Evolutionary conservation across 2,329 filamentous ascomycete genomes (phyloP), one percentile per base, ranked within the genome.

Genomic region (Colletotrichum liaoningense): DNA sequence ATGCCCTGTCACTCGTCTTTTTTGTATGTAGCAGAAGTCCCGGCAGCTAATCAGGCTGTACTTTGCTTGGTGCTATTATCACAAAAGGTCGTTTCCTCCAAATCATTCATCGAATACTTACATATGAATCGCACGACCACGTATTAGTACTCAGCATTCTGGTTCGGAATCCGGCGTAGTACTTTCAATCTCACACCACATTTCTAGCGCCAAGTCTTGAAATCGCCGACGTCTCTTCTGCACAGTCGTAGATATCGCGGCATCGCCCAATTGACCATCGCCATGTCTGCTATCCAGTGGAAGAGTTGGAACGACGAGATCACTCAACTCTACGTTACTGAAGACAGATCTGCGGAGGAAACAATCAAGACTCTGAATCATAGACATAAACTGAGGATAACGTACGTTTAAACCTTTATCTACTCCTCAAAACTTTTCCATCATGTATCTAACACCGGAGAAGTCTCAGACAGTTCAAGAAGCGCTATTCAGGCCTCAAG

Each of bases 361-460:
- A 59, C 55, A 4, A 49, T 59, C 5, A 7, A n/a, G 3, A 7
- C n/a, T 14, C 1, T 67, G 3, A 35, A 19, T 14, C 14, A 59
- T 5, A 16, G 24, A 3, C 30, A 60, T 1, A 5, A 16, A 5
- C n/a, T 59, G 0, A 58, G 19, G 2, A 59, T 67, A 1, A 67
- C 64, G 55, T 59, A 52, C 1, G 64, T 14, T 2, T 7, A 2
- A 11, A 8, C 2, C 5, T 42, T 14, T 3, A 0, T 42, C 12
- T 3, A 42, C 2, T 1, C 0, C 14, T 5, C 5, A 9, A 35
- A 33, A 19, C 8, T 1, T 26, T 1, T 1, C 2, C 2, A n/a
- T 12, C 3, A 7, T 8, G 11, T 1, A 2, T 22, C 3, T 26
- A 2, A 33, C 1, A 2, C 0, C 26, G n/a, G 26, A 59, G 8